Conservation (phyloP, 2,329 filamentous ascomycete genomes). For the Fusarium sp. region DNA sequence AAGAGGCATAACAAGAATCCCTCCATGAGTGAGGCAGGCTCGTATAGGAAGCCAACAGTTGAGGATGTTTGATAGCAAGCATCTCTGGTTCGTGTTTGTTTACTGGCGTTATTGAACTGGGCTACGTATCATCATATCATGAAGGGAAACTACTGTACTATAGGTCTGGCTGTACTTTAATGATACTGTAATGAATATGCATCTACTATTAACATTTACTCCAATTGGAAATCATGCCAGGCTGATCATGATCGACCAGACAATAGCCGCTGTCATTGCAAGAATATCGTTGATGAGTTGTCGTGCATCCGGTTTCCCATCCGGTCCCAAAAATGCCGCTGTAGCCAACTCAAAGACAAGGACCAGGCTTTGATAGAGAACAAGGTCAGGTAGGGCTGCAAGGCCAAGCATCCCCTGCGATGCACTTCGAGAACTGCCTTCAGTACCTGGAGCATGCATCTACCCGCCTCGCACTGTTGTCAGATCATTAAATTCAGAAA, state of each 20-base stretch:
- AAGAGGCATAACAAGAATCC: conserved; percentile 16
- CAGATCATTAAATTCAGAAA: conserved; percentile 26
- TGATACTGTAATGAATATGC: conserved; percentile 20
- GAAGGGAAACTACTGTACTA: conserved; percentile 12
- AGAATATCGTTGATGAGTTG: conserved; percentile 22
- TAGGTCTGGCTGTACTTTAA: conserved; percentile 15
- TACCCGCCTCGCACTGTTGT: conserved; percentile 12
- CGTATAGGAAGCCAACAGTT: conserved; percentile 44
- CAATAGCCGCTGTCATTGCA: not conserved
- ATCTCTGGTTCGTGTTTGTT: conserved; percentile 5
- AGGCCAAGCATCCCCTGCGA: conserved; percentile 10
- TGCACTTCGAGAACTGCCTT: not conserved
- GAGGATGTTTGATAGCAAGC: conserved; percentile 31
- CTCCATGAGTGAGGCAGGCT: conserved; percentile 29
- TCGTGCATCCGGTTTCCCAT: conserved; percentile 31
- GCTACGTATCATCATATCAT: not conserved
- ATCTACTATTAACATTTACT: not conserved
- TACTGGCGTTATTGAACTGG: conserved; percentile 28
- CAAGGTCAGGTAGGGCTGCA: not conserved
- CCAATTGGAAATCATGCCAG: not conserved
- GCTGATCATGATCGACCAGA: not conserved
- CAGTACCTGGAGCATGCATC: not conserved
- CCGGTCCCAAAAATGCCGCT: conserved; percentile 18
- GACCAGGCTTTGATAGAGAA: not conserved
- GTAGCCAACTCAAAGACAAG: conserved; percentile 23